Evolutionary conservation across 345 rosid genomes (phyloP), one percentile per base, ranked within the genome.

Genomic region (Linum lewisii): DNA sequence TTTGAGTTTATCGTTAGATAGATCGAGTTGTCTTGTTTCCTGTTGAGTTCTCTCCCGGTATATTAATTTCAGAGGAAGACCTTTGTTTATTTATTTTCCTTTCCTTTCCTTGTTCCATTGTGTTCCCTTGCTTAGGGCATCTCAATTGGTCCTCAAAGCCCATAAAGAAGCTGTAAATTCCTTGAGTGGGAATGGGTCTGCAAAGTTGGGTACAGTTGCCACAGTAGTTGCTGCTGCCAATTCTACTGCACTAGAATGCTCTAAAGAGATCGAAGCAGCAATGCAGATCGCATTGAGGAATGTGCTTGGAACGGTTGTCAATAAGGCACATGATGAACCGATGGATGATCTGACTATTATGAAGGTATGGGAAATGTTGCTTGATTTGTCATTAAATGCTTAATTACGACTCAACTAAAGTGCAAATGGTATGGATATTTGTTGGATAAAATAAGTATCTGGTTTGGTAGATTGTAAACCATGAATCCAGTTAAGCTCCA

Each of bases 201-300:
- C 95, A 56, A 90, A 84, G 71, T 70, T 94, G 59, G 97, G 99
- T 59, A 90, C 90, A 0, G 92, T 94, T 62, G 97, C 99, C 21
- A 67, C 97, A 16, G 97, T 90, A 52, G 97, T 94, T 71, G 92
- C 96, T 26, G 96, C 97, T 61, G 99, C 99, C 24, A 94, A 94
- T 84, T 90, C 99, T 66, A 94, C 93, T 26, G 96, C 99, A 22
- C 58, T 60, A 72, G 96, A 87, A 81, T 81, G 96, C 70, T 87
- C 99, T 54, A 94, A 82, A 78, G 99, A 94, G 75, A 94, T 94
- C 65, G 94, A 94, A 81, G 90, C 87, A 11, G 96, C 99, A 63
- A 94, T 94, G 97, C 95, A 94, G 78, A 78, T 94, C 51, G 87
- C 96, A 56, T 78, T 90, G 85, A 94, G 95, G 81, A 90, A 82